These are phyloP conservation scores for Infundibulicybe gibba DNA, from an alignment of 768 basidiomycete genomes.

Conservation along the genomic window DNA sequence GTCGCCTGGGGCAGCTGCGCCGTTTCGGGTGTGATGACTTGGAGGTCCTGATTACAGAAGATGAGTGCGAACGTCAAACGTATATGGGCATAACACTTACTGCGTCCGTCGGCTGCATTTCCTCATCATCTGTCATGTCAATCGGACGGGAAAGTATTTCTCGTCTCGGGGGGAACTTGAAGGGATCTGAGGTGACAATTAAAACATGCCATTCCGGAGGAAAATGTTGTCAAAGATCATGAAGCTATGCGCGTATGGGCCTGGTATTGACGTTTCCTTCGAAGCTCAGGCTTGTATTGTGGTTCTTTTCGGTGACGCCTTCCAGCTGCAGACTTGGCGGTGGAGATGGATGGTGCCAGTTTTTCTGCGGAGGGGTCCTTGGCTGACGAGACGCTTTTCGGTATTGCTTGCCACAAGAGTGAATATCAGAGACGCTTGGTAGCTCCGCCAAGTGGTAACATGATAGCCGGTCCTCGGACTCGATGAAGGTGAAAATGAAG, in stretches of 20 bases:
- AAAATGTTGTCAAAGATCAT: constrained; percentile 73
- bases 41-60: constrained; percentile 11
- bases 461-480: too few species aligned
- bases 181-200: constrained; percentile 45
- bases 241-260: constrained; percentile 57
- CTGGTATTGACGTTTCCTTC: too few species aligned
- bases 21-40: constrained; percentile 10
- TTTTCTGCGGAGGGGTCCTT: too few species aligned
- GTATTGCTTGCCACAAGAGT: too few species aligned
- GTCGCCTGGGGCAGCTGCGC: constrained; percentile 11
- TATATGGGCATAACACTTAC: constrained; percentile 1
- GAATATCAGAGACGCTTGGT: too few species aligned
- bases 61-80: background rate
- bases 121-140: constrained; percentile 11
- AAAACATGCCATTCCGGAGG: constrained; percentile 70
- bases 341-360: too few species aligned
- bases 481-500: too few species aligned
- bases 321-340: too few species aligned
- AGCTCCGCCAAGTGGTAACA: too few species aligned
- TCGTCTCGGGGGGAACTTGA: constrained; percentile 39
- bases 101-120: constrained; percentile 25
- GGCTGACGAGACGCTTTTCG: too few species aligned
- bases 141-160: constrained; percentile 33
- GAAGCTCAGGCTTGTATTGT: too few species aligned
- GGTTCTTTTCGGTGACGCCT: too few species aligned